These are phyloP conservation scores for Stephania japonica DNA, from an alignment of 164 flowering plant species.

Conservation along the genomic window DNA sequence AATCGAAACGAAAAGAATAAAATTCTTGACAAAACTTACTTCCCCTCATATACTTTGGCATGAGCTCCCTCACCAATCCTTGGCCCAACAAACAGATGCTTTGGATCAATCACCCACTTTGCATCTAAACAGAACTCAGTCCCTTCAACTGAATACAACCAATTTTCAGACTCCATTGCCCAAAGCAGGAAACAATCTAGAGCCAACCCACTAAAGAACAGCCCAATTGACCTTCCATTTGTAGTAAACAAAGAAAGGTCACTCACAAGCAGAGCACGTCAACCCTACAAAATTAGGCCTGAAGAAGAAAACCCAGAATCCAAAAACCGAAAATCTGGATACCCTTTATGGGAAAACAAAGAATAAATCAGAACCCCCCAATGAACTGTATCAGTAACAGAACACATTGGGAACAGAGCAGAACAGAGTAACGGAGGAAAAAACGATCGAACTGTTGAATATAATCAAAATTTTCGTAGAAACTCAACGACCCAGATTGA, in stretches of 20 bases:
- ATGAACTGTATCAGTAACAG: background rate
- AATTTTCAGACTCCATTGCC: conserved; percentile 36
- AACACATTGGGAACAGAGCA: conserved; percentile 28
- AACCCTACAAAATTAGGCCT: background rate
- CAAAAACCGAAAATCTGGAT: background rate
- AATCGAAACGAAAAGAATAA: conserved; percentile 3
- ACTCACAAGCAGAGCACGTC: too few species aligned
- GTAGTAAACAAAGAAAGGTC: conserved; percentile 13
- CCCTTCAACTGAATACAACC: conserved; percentile 31
- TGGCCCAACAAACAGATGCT: conserved; percentile 84
- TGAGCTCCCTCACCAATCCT: conserved; percentile 95
- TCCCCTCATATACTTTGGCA: conserved; percentile 95
- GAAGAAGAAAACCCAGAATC: background rate
- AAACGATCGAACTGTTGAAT: background rate
- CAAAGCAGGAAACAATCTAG: conserved; percentile 14
- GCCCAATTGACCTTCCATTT: conserved; percentile 12
- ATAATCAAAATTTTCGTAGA: conserved; percentile 7
- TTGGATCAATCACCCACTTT: conserved; percentile 85
- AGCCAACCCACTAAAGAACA: conserved; percentile 17
- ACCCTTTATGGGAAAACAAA: background rate
- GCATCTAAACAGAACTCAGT: conserved; percentile 44
- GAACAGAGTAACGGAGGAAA: conserved; percentile 19
- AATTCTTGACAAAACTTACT: conserved; percentile 49
- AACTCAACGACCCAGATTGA: conserved; percentile 16
- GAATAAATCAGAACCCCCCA: too few species aligned